phyloP scores from a whole-genome alignment of 345 rosid genomes.

The Bruguiera gymnorhiza region DNA sequence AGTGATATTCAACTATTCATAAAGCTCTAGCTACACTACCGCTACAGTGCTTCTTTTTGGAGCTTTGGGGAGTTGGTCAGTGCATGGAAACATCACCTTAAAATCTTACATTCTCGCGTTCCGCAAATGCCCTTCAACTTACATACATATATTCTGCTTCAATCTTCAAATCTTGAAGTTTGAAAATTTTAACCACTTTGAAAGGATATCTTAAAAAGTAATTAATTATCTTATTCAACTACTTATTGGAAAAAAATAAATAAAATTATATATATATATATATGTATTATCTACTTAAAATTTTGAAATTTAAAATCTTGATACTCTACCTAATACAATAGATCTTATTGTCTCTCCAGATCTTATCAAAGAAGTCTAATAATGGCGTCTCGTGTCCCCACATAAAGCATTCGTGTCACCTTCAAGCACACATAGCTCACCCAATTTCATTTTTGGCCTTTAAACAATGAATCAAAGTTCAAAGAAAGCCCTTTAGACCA shows the following conservation, averaged over 20 bases:
- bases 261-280: too few species aligned
- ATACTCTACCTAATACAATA: too few species aligned
- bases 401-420: conserved; percentile 24
- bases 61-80: conserved; percentile 21
- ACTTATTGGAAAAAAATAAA: too few species aligned
- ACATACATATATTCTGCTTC: too few species aligned
- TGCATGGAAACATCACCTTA: conserved; percentile 1
- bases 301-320: too few species aligned
- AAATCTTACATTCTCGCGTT: background rate
- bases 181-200: too few species aligned
- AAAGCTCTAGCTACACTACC: conserved; percentile 16
- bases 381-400: conserved; percentile 13
- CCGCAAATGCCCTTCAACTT: background rate
- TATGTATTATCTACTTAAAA: background rate
- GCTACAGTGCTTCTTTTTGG: conserved; percentile 15
- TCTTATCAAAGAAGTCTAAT: background rate
- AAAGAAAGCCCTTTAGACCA: conserved; percentile 19
- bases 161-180: too few species aligned
- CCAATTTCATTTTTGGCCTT: conserved; percentile 1
- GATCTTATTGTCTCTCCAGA: background rate
- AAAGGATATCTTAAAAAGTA: too few species aligned
- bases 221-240: too few species aligned
- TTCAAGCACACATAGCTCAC: conserved; percentile 4
- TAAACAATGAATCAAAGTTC: background rate
- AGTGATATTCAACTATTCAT: conserved; percentile 9